Evolutionary conservation across 2,329 filamentous ascomycete species (phyloP).

Genomic region (Cladosporium phlei): DNA sequence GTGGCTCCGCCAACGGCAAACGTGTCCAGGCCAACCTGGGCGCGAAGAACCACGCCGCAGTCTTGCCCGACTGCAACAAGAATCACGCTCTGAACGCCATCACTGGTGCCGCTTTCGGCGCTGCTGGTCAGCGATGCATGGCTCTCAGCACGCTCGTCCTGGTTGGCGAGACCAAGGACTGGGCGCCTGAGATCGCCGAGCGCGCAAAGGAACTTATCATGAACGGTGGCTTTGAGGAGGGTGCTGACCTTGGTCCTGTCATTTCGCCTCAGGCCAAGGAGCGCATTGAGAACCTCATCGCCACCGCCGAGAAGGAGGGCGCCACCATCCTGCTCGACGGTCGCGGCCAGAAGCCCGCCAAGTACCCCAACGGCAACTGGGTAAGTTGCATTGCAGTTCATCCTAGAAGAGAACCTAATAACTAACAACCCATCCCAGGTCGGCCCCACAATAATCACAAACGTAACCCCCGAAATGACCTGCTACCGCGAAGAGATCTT

Average conservation of each 20-base stretch:
- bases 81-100: constrained; percentile 84
- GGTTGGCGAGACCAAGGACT: constrained; percentile 76
- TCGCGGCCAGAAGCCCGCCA: constrained; percentile 65
- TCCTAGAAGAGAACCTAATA: not conserved
- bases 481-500: constrained; percentile 87
- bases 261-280: constrained; percentile 75
- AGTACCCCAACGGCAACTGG: constrained; percentile 81
- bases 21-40: constrained; percentile 83
- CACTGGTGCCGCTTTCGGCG: constrained; percentile 77
- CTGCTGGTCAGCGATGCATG: constrained; percentile 83
- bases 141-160: constrained; percentile 77
- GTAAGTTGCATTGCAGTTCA: constrained; percentile 36
- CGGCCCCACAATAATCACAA: constrained; percentile 75
- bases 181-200: constrained; percentile 73
- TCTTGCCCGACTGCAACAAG: constrained; percentile 83
- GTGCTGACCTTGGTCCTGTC: constrained; percentile 75
- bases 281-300: constrained; percentile 71
- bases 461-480: constrained; percentile 74
- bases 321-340: constrained; percentile 80
- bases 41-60: constrained; percentile 82
- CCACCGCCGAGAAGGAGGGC: constrained; percentile 72
- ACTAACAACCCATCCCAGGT: constrained; percentile 45
- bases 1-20: constrained; percentile 79
- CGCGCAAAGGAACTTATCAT: constrained; percentile 68
- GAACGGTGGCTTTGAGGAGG: constrained; percentile 75